phyloP scores from a whole-genome alignment of 2,329 filamentous ascomycete genomes.

The Cladosporium sp. region DNA sequence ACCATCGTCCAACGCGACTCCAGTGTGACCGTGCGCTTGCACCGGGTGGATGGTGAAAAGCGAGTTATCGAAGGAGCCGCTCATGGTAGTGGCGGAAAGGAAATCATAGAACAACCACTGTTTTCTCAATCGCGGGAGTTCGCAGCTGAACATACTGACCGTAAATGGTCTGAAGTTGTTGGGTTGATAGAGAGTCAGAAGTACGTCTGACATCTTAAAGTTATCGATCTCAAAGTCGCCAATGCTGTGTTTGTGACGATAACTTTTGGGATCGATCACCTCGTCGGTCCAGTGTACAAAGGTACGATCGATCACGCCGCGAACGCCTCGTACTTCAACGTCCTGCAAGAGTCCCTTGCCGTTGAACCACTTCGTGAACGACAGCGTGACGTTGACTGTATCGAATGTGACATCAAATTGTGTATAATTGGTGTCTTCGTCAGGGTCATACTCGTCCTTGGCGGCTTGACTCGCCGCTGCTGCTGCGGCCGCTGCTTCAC shows the following conservation, averaged over 20 bases:
- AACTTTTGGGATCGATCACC: slow-evolving; percentile 77
- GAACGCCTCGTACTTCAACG: slow-evolving; percentile 89
- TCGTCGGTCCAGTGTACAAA: slow-evolving; percentile 68
- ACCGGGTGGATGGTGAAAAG: slow-evolving; percentile 95
- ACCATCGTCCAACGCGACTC: slow-evolving; percentile 59
- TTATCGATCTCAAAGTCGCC: slow-evolving; percentile 97
- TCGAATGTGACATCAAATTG: slow-evolving; percentile 96
- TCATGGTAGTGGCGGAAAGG: slow-evolving; percentile 91
- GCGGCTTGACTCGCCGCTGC: slow-evolving; percentile 59
- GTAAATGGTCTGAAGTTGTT: slow-evolving; percentile 89
- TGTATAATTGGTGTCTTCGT: slow-evolving; percentile 94
- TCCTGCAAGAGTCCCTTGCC: slow-evolving; percentile 88
- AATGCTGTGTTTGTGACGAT: slow-evolving; percentile 80
- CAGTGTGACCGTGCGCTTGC: slow-evolving; percentile 78
- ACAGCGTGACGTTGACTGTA: slow-evolving; percentile 92
- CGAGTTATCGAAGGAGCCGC: slow-evolving; percentile 90
- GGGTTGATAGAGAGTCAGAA: slow-evolving; percentile 90
- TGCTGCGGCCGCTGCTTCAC: slow-evolving; percentile 79
- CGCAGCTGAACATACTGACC: slow-evolving; percentile 93
- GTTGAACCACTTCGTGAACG: slow-evolving; percentile 99
- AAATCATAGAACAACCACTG: slow-evolving; percentile 99
- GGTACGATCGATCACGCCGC: slow-evolving; percentile 88
- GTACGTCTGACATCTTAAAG: slow-evolving; percentile 92
- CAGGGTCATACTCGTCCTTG: slow-evolving; percentile 56
- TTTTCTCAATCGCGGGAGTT: slow-evolving; percentile 87